Evolutionary conservation across 2,329 filamentous ascomycete genomes (phyloP), one percentile per base, ranked within the genome.

Genomic region (Fusarium poae): DNA sequence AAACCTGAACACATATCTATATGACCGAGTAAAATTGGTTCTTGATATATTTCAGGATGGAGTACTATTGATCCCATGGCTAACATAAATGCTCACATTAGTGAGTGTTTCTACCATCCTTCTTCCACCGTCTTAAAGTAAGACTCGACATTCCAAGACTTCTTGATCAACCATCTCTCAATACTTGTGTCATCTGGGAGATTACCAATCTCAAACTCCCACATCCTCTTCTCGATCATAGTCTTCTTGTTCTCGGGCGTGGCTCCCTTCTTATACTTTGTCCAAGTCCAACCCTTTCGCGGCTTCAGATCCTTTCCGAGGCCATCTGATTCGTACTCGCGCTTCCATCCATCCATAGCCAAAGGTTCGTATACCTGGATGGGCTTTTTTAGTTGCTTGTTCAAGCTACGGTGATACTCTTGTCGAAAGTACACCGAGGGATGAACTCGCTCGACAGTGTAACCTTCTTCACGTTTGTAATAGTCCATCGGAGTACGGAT

Each of bases 191-290:
- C 13, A 10, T 55, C 56, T 11, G 56, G 56, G 1, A 59, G 20
- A 15, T 39, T 59, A 3, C 56, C 56, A 42, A 59, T 59, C 34
- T 59, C 56, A 39, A 59, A 59, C 27, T 59, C 56, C 56, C 56
- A 59, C 49, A 59, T 59, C 4, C 42, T 27, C 50, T 40, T 43
- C 27, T 59, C 56, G n/a, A 59, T 23, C n/a, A 55, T 35, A 3
- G 30, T 20, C 11, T 59, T 59, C 12, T 46, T 30, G 4, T 45
- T 45, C 40, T 54, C 29, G 4, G 16, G 20, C 6, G 29, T 44
- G 16, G 42, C 18, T 1, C 49, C 56, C 27, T 59, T 55, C 34
- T 55, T 55, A 8, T 59, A 59, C 40, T 55, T 59, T 6, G 43
- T 42, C 56, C 56, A 59, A 6, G 25, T 54, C 56, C 56, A 59